Percentiles rank a stretch among this genome's conserved stretches.
These are phyloP conservation scores for Helianthus tuberosus DNA, from an alignment of 129 eudicot species.

Conservation along the genomic window DNA sequence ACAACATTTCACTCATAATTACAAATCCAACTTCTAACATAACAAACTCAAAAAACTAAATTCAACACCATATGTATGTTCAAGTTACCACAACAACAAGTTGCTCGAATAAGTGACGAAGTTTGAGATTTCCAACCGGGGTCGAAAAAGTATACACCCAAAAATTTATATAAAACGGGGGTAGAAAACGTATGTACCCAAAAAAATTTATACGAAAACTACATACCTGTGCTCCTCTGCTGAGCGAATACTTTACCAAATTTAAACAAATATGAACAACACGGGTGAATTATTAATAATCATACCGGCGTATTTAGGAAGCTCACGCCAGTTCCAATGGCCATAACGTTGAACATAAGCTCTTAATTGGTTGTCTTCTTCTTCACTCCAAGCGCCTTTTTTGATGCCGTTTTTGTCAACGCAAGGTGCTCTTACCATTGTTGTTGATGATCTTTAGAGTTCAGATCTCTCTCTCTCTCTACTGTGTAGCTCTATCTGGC, in stretches of 20 bases:
- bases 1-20: no score
- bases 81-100: background rate
- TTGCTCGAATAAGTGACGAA: no score
- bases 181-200: no score
- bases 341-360: constrained; percentile 36
- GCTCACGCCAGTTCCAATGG: constrained; percentile 44
- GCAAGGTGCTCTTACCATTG: constrained; percentile 44
- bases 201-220: no score
- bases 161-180: no score
- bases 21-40: no score
- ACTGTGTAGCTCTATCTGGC: background rate
- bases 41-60: no score
- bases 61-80: background rate
- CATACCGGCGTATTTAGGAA: constrained; percentile 40
- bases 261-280: constrained; percentile 15
- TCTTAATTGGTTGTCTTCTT: constrained; percentile 36
- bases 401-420: constrained; percentile 41
- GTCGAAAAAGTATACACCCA: no score
- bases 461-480: constrained; percentile 24
- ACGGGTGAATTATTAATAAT: background rate
- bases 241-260: background rate
- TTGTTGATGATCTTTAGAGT: constrained; percentile 9
- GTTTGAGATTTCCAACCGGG: no score
- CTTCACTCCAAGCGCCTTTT: constrained; percentile 43
- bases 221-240: no score